Conservation (phyloP, 345 rosid genomes). For the Moricandia arvensis region DNA sequence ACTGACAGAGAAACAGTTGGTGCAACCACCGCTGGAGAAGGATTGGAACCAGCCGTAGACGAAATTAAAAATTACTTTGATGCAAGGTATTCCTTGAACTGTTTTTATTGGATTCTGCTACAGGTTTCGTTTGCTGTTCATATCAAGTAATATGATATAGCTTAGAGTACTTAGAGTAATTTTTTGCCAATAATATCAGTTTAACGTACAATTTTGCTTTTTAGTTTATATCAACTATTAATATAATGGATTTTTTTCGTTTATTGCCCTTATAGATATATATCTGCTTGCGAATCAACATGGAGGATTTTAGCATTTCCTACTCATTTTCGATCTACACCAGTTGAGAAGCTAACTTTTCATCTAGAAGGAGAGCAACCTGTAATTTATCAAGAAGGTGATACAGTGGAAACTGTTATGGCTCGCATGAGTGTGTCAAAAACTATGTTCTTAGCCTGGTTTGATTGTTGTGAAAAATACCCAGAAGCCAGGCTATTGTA, state of each 20-base stretch:
- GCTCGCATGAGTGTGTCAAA: background rate
- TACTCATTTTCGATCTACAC: background rate
- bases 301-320: background rate
- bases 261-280: background rate
- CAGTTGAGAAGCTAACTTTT: background rate
- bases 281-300: background rate
- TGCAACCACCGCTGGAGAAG: too few relatives aligned
- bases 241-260: too few relatives aligned
- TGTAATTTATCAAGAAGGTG: background rate
- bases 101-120: too few relatives aligned
- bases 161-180: too few relatives aligned
- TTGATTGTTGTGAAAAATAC: background rate
- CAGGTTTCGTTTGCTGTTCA: too few relatives aligned
- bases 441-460: slow-evolving; percentile 1
- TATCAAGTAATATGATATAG: too few relatives aligned
- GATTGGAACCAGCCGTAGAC: background rate
- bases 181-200: too few relatives aligned
- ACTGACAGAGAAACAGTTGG: too few relatives aligned
- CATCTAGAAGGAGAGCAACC: background rate
- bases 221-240: too few relatives aligned
- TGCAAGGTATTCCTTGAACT: background rate
- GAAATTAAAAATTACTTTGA: background rate
- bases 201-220: too few relatives aligned
- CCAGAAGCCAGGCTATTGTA: too few relatives aligned
- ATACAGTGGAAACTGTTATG: background rate